Evolutionary conservation across 108 stramenopile genomes (phyloP).

Genomic region (Aurantiochytrium sp.): DNA sequence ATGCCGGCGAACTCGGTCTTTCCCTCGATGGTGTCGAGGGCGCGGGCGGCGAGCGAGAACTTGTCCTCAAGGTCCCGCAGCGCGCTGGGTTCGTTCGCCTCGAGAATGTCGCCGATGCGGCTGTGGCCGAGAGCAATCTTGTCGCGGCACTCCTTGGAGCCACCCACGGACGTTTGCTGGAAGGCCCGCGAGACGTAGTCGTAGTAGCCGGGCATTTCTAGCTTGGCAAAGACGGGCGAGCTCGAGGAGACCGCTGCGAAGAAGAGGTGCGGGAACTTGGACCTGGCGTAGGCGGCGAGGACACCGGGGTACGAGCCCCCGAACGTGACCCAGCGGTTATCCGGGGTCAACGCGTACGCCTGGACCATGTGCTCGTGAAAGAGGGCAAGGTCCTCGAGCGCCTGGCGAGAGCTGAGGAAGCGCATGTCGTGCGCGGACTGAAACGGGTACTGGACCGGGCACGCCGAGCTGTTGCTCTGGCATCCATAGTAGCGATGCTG

Average conservation of each 20-base stretch:
- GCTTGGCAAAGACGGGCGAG: slow-evolving; percentile 69
- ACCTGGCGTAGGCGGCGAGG: slow-evolving; percentile 58
- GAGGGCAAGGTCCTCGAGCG: slow-evolving; percentile 70
- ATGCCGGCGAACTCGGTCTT: slow-evolving; percentile 72
- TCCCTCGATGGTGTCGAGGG: slow-evolving; percentile 47
- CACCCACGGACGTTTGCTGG: slow-evolving; percentile 61
- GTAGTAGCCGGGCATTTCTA: slow-evolving; percentile 76
- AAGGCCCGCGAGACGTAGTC: slow-evolving; percentile 66
- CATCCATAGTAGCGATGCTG: slow-evolving; percentile 87
- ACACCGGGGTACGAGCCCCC: slow-evolving; percentile 84
- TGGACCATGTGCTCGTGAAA: slow-evolving; percentile 51
- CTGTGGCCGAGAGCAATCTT: slow-evolving; percentile 66
- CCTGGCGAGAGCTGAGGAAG: slow-evolving; percentile 72
- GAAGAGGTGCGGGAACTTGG: slow-evolving; percentile 76
- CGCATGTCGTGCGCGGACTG: slow-evolving; percentile 37
- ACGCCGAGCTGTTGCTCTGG: slow-evolving; percentile 30
- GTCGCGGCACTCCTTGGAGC: slow-evolving; percentile 63
- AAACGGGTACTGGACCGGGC: slow-evolving; percentile 54
- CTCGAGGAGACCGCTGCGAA: slow-evolving; percentile 71
- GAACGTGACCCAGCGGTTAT: slow-evolving; percentile 68
- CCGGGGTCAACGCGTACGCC: neutral
- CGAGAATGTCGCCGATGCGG: slow-evolving; percentile 46
- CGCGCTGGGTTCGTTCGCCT: slow-evolving; percentile 36
- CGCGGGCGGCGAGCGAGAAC: neutral
- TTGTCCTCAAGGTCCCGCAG: slow-evolving; percentile 27